Evolutionary conservation across 495 filamentous ascomycete species (phyloP), one percentile per base, ranked within the genome.

Genomic region (Letharia lupina): DNA sequence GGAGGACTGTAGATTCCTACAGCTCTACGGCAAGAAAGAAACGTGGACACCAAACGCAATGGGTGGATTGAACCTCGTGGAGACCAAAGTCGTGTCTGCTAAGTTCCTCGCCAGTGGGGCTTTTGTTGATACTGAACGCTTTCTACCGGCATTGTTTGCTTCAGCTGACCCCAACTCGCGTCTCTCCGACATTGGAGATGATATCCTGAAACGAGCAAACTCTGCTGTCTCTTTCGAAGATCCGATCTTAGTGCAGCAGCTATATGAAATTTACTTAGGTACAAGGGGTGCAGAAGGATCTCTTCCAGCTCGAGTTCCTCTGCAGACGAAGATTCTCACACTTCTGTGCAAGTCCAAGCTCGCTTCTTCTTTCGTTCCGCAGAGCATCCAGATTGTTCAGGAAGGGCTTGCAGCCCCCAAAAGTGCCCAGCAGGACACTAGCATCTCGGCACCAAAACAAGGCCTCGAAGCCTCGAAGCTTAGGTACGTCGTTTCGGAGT

Each of bases 131-230:
- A 70, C 83, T 3, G 89, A 96, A 70, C 81, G 89, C 23, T 91
- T 95, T 70, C 74, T 96, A n/a, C 88, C 91, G 9, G 87, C 90
- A 23, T 75, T 98, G 20, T 89, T 90, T 70, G 91, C 91, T 9
- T 86, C 91, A 60, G 84, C 89, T 1, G 91, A 95, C 75, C 69
- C 86, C 1, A 93, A 96, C 69, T 91, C 88, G 13, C 84, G 88
- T 18, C 85, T 97, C 56, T 86, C 89, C 13, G 86, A 89, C 16
- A 76, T 89, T 54, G 93, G 89, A 1, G 91, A 97, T 59, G 92
- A 95, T 71, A 82, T 92, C 44, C 72, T 96, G 41, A 97, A 96
- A 75, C 80, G 92, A 65, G 86, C 83, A 37, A 75, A 79, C 33
- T 77, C 84, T 5, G 78, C 81, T 13, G 78, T 88, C 35, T 84